phyloP scores from a whole-genome alignment of 2,329 filamentous ascomycete genomes.

The Zymoseptoria brevis region DNA sequence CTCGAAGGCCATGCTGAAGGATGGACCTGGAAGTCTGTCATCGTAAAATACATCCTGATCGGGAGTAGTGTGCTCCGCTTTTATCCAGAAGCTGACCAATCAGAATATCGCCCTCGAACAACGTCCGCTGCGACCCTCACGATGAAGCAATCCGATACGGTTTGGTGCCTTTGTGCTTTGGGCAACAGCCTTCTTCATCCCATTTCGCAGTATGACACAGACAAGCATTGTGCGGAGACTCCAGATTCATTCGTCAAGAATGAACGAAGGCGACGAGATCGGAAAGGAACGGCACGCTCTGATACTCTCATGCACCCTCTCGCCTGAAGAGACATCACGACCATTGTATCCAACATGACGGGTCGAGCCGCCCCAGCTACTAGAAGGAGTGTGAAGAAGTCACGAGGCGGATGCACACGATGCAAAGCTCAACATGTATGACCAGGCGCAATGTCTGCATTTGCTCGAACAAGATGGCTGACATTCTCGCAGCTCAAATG shows the following conservation, averaged over 20 bases:
- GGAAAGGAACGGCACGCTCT: too few species aligned
- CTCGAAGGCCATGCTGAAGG: too few species aligned
- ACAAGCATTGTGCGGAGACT: not conserved
- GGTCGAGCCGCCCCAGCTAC: not conserved
- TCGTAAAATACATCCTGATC: not conserved
- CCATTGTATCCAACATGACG: not conserved
- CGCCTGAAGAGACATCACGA: not conserved
- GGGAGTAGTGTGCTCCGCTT: not conserved
- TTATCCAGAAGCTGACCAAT: not conserved
- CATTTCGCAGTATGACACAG: not conserved
- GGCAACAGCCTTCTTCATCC: not conserved
- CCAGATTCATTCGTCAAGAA: not conserved
- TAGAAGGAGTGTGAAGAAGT: slow-evolving; percentile 9
- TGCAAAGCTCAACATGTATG: slow-evolving; percentile 13
- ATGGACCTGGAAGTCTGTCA: not conserved
- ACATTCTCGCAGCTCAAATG: slow-evolving; percentile 8
- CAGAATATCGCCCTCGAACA: not conserved
- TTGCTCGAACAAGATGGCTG: not conserved
- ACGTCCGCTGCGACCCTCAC: not conserved
- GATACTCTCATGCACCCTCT: too few species aligned
- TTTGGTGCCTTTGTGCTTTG: not conserved
- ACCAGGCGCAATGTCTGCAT: too few species aligned
- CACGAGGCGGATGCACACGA: slow-evolving; percentile 10
- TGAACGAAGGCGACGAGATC: not conserved
- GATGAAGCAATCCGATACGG: not conserved